Evolutionary conservation across 1,284 basidiomycete genomes (phyloP).

Genomic region (Xerocomus minutiporus): DNA sequence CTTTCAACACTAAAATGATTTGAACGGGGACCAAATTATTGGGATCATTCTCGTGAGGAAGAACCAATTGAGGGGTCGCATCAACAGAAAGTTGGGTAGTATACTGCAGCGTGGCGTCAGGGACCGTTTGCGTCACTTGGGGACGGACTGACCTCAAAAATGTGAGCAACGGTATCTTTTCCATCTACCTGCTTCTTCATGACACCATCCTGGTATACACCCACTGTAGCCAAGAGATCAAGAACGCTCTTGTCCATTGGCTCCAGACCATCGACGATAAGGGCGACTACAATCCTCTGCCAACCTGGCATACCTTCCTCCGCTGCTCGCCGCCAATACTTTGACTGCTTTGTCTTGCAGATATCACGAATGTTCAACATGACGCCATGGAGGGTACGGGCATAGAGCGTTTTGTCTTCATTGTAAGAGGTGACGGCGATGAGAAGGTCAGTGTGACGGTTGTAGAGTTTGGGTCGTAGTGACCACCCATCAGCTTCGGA

Average conservation of each 20-base stretch:
- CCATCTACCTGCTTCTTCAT: conserved; percentile 95
- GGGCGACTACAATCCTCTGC: conserved; percentile 90
- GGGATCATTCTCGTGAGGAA: conserved; percentile 83
- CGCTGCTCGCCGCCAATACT: conserved; percentile 82
- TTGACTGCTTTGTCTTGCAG: conserved; percentile 93
- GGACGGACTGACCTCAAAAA: conserved; percentile 68
- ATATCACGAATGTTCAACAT: conserved; percentile 99
- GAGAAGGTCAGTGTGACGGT: conserved; percentile 87
- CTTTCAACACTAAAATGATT: conserved; percentile 92
- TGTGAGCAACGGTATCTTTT: conserved; percentile 88
- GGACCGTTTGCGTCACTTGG: not conserved
- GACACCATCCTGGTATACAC: conserved; percentile 90
- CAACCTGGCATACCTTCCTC: conserved; percentile 88
- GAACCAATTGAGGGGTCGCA: conserved; percentile 81
- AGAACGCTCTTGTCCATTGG: conserved; percentile 94
- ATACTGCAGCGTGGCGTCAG: conserved; percentile 48
- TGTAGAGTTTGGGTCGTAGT: conserved; percentile 80
- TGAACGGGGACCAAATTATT: conserved; percentile 95
- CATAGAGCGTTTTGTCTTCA: conserved; percentile 91
- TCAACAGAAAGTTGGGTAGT: conserved; percentile 92
- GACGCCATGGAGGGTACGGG: conserved; percentile 89
- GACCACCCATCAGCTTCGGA: conserved; percentile 76
- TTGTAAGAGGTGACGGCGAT: conserved; percentile 91
- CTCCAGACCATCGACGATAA: conserved; percentile 92
- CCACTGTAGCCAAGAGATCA: conserved; percentile 83